A percentile compares a stretch with the other conserved stretches of the same genome.
Conservation (phyloP, 129 eudicot species). For the Pittosporum tobira region DNA sequence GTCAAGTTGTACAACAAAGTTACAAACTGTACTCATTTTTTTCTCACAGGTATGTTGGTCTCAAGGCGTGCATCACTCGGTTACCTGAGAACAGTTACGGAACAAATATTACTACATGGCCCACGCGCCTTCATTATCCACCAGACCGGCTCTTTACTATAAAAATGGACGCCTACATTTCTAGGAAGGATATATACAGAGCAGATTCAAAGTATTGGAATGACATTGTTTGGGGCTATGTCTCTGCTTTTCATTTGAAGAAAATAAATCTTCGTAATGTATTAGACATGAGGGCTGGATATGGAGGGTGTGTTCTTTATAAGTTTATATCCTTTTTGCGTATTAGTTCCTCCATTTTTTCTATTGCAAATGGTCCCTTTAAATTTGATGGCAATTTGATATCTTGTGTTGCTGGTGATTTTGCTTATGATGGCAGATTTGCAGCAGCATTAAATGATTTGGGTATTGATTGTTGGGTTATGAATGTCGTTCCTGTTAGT, state of each 20-base stretch:
- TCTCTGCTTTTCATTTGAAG: conserved; percentile 45
- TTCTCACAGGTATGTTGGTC: conserved; percentile 52
- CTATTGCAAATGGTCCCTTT: not conserved
- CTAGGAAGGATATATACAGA: conserved; percentile 64
- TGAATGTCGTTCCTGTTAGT: conserved; percentile 87
- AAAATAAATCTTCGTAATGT: conserved; percentile 42
- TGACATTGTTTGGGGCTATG: conserved; percentile 53
- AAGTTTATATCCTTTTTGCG: conserved; percentile 7
- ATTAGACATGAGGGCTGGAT: conserved; percentile 86
- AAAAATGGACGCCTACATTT: conserved; percentile 68
- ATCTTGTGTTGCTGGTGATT: conserved; percentile 5
- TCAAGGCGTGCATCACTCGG: conserved; percentile 54
- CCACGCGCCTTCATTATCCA: conserved; percentile 61
- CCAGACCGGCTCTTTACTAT: conserved; percentile 69
- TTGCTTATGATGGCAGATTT: conserved; percentile 39
- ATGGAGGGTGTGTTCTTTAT: conserved; percentile 61
- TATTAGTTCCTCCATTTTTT: not conserved
- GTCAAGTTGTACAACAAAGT: not conserved
- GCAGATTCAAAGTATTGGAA: conserved; percentile 74
- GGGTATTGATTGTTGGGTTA: conserved; percentile 72
- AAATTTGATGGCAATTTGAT: not conserved
- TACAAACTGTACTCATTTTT: conserved; percentile 4
- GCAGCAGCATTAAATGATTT: conserved; percentile 72
- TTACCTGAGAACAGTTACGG: conserved; percentile 66
- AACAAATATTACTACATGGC: conserved; percentile 59